These are phyloP conservation scores for Kodamaea alishanica DNA, from an alignment of 1,139 yeast genomes.

Conservation along the genomic window DNA sequence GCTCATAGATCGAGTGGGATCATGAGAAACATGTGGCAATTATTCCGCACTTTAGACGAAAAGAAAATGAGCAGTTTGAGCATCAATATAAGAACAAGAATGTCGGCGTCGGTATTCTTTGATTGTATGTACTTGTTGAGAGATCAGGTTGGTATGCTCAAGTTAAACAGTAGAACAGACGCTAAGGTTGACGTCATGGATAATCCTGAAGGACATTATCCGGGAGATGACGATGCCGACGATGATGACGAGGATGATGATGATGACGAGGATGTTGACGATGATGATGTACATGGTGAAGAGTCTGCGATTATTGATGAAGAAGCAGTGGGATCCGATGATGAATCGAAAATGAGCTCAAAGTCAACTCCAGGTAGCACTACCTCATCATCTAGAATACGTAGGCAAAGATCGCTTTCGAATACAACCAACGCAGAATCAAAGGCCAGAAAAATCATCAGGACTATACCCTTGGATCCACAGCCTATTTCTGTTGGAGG, in stretches of 20 bases:
- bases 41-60: constrained; percentile 58
- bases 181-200: constrained; percentile 12
- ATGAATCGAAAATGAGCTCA: constrained; percentile 18
- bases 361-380: constrained; percentile 41
- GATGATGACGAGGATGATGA: constrained; percentile 17
- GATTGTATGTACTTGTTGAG: constrained; percentile 82
- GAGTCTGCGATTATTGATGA: constrained; percentile 28
- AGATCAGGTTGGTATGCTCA: constrained; percentile 83
- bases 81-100: constrained; percentile 69
- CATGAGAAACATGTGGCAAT: constrained; percentile 91
- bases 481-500: constrained; percentile 55
- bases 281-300: constrained; percentile 13
- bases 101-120: constrained; percentile 90
- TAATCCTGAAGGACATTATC: constrained; percentile 12
- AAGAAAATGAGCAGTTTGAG: constrained; percentile 34
- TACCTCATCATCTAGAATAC: constrained; percentile 28
- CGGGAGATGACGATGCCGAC: constrained; percentile 13
- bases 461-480: constrained; percentile 79
- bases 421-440: constrained; percentile 59
- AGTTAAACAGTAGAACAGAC: constrained; percentile 40
- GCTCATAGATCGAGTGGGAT: constrained; percentile 91
- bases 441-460: constrained; percentile 67
- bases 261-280: constrained; percentile 20
- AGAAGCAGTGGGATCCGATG: constrained; percentile 20
- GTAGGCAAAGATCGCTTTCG: constrained; percentile 48